Conservation (phyloP, 176 grass and related monocot genomes). For the Bothriochloa decipiens region DNA sequence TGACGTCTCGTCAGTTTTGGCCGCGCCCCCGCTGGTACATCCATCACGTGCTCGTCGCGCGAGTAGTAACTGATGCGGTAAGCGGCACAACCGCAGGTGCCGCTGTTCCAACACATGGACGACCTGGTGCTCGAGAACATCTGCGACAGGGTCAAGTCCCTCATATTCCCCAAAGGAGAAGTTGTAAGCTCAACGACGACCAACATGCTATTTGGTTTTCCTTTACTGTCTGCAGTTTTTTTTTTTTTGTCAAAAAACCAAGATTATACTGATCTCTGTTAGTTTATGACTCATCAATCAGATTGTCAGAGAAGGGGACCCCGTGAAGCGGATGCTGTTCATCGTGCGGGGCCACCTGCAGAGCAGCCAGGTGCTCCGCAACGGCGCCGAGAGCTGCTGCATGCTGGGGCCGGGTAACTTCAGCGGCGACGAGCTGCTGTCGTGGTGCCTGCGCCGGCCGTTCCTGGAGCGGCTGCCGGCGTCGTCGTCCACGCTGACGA, state of each 20-base stretch:
- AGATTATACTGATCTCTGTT: not conserved
- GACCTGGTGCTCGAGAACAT: constrained; percentile 93
- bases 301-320: constrained; percentile 55
- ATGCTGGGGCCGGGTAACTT: constrained; percentile 94
- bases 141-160: constrained; percentile 81
- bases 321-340: constrained; percentile 75
- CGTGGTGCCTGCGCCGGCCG: constrained; percentile 86
- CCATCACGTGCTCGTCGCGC: not conserved
- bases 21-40: no score
- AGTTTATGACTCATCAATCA: not conserved
- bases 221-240: not conserved
- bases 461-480: constrained; percentile 79
- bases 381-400: constrained; percentile 71
- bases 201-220: not conserved
- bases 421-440: constrained; percentile 89
- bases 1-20: not conserved
- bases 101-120: constrained; percentile 97
- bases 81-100: constrained; percentile 53
- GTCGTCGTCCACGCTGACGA: constrained; percentile 73
- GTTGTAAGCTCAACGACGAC: constrained; percentile 51
- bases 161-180: constrained; percentile 90
- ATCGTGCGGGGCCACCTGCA: constrained; percentile 86
- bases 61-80: not conserved
- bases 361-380: constrained; percentile 79
- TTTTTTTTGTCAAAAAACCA: not conserved